phyloP scores from a whole-genome alignment of 2,329 filamentous ascomycete genomes.

The Monosporascus cannonballus region DNA sequence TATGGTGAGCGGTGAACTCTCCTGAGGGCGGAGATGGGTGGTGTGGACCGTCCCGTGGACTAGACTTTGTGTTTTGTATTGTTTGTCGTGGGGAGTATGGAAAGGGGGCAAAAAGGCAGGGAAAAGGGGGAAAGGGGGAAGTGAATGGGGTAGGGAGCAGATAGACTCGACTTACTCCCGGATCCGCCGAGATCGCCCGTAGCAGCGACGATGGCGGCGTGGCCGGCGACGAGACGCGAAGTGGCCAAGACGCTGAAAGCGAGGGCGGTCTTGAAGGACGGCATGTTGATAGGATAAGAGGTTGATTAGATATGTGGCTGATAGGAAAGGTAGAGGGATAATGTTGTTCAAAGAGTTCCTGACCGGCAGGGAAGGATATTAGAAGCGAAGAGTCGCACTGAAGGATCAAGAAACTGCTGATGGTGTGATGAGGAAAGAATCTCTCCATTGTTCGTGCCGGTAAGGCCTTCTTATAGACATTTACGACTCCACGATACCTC shows the following conservation, averaged over 20 bases:
- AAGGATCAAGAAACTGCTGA: slow-evolving; percentile 10
- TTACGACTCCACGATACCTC: not conserved
- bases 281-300: slow-evolving; percentile 12
- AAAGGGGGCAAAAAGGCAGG: not conserved
- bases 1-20: not conserved
- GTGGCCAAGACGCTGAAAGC: slow-evolving; percentile 45
- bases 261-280: slow-evolving; percentile 23
- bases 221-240: slow-evolving; percentile 51
- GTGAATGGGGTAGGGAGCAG: no score
- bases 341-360: slow-evolving; percentile 11
- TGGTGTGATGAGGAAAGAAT: slow-evolving; percentile 14
- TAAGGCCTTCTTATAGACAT: slow-evolving; percentile 15
- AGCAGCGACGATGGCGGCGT: slow-evolving; percentile 54
- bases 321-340: slow-evolving; percentile 8
- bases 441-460: slow-evolving; percentile 2
- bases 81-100: no score
- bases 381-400: slow-evolving; percentile 5
- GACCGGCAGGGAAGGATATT: slow-evolving; percentile 18
- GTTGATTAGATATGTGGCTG: not conserved
- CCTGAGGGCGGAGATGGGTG: no score
- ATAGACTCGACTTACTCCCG: slow-evolving; percentile 33
- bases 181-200: slow-evolving; percentile 51
- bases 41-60: no score
- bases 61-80: no score
- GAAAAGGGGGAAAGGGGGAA: not conserved